phyloP scores from a whole-genome alignment of 805 yeast genomes.

The Komagataella ulmi region DNA sequence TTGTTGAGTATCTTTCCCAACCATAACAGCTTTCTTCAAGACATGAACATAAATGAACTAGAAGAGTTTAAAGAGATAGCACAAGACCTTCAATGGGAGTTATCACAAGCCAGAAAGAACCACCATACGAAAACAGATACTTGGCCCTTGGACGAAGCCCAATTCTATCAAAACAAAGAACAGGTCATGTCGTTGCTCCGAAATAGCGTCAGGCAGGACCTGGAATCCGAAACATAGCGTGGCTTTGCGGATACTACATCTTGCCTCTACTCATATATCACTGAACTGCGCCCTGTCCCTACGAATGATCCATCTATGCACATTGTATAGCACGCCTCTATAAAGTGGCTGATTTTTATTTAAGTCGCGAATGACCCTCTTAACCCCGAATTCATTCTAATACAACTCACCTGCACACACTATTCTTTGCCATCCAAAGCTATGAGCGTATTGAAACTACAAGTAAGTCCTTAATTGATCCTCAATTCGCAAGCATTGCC shows the following conservation, averaged over 20 bases:
- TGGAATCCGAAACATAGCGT: background rate
- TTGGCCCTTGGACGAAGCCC: background rate
- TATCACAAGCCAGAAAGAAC: conserved; percentile 3
- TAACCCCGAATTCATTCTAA: background rate
- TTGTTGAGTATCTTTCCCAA: background rate
- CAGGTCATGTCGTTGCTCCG: background rate
- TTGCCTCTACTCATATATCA: background rate
- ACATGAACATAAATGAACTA: conserved; percentile 15
- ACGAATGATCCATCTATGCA: background rate
- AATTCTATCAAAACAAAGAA: background rate
- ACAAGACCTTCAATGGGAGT: conserved; percentile 17
- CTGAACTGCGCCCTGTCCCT: background rate
- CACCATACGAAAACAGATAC: background rate
- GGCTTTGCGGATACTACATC: background rate
- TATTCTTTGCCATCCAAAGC: background rate
- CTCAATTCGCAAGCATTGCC: background rate
- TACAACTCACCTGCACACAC: background rate
- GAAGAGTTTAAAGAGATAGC: conserved; percentile 18
- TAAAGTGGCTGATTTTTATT: background rate
- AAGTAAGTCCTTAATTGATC: conserved; percentile 22
- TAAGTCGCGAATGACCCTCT: background rate
- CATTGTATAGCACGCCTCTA: background rate
- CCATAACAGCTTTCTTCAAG: conserved; percentile 2
- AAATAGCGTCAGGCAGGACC: background rate
- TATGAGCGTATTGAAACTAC: conserved; percentile 56